These are phyloP conservation scores for Aquanectria penicillioides DNA, from an alignment of 2,329 filamentous ascomycete species.

Conservation along the genomic window DNA sequence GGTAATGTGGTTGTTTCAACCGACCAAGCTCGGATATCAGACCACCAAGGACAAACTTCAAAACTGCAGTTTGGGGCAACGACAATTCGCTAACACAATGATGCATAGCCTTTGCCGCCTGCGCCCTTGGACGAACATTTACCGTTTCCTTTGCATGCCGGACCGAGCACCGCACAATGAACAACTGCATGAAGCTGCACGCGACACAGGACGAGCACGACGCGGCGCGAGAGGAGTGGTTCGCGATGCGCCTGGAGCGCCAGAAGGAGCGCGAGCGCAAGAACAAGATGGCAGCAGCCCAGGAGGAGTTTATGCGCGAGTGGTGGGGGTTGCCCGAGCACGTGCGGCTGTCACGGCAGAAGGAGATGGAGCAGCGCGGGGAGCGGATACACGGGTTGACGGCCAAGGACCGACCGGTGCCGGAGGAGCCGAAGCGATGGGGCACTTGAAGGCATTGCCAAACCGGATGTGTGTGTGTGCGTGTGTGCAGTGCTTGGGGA, in stretches of 20 bases:
- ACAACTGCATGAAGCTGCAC: conserved; percentile 88
- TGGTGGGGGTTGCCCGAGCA: conserved; percentile 73
- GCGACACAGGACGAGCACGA: conserved; percentile 89
- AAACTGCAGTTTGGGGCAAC: not conserved
- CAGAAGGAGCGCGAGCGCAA: conserved; percentile 73
- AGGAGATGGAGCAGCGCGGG: conserved; percentile 57
- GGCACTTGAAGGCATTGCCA: not conserved
- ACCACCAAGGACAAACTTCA: not conserved
- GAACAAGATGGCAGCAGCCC: conserved; percentile 66
- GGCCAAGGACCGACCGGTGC: conserved; percentile 43
- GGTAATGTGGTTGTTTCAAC: too few relatives aligned
- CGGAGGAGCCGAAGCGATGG: conserved; percentile 15
- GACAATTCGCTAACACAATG: not conserved
- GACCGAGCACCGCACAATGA: conserved; percentile 84
- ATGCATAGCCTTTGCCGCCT: conserved; percentile 91
- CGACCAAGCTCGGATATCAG: conserved; percentile 2
- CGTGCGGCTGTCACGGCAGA: conserved; percentile 60
- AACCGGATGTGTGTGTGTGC: not conserved
- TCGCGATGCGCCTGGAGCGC: conserved; percentile 78
- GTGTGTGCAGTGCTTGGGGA: not conserved
- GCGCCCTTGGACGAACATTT: conserved; percentile 86
- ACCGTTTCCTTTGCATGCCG: conserved; percentile 90
- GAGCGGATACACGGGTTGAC: conserved; percentile 67
- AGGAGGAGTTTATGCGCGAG: conserved; percentile 72
- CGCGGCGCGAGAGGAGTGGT: conserved; percentile 93